Conservation (phyloP, 371 early-diverging fungal genomes). For the Mortierella sp. region DNA sequence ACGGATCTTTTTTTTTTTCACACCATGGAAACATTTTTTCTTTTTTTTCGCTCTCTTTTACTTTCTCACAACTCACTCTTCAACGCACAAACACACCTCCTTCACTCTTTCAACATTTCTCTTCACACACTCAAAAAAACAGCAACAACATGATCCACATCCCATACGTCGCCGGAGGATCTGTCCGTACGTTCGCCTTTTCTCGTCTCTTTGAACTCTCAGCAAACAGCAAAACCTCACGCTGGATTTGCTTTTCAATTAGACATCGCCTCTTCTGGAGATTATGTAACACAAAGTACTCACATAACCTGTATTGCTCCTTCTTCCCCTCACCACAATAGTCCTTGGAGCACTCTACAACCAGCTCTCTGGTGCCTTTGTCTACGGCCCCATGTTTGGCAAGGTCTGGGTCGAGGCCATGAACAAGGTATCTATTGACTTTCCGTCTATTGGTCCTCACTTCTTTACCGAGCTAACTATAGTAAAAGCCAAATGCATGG, state of each 20-base stretch:
- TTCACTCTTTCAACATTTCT: not conserved
- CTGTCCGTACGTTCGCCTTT: constrained; percentile 38
- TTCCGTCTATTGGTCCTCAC: not conserved
- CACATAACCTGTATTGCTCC: not conserved
- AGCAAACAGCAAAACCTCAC: not conserved
- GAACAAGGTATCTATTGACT: constrained; percentile 32
- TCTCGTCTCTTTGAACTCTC: not conserved
- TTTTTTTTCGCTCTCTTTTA: not conserved
- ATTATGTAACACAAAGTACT: not conserved
- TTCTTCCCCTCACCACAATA: not conserved
- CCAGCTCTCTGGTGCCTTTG: constrained; percentile 42
- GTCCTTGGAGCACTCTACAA: constrained; percentile 50
- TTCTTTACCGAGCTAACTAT: not conserved
- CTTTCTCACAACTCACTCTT: not conserved
- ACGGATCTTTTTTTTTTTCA: too few species aligned
- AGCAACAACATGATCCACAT: constrained; percentile 36
- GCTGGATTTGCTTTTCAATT: not conserved
- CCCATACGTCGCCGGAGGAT: constrained; percentile 49
- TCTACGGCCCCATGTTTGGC: constrained; percentile 56
- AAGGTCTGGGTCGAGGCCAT: constrained; percentile 53
- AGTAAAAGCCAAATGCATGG: not conserved
- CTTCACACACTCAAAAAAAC: not conserved
- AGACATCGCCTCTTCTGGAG: not conserved
- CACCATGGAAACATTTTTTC: constrained; percentile 6
- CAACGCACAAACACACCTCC: not conserved